phyloP scores from a whole-genome alignment of 2,329 filamentous ascomycete species.

The Fusarium sp. region DNA sequence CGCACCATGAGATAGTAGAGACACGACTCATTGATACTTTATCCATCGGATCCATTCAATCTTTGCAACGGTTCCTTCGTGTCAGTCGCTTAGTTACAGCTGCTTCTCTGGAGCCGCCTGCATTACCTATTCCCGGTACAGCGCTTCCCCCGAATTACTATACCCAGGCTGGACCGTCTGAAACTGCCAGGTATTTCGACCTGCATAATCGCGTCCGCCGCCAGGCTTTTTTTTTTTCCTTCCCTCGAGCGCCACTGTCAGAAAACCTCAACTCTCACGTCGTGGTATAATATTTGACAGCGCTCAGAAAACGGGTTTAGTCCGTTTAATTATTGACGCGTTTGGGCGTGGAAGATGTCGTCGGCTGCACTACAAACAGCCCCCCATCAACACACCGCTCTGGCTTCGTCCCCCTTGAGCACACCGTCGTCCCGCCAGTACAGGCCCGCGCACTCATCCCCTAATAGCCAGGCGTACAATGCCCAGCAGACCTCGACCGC shows the following conservation, averaged over 20 bases:
- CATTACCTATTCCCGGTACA: constrained; percentile 39
- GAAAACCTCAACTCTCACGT: constrained; percentile 31
- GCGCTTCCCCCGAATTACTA: constrained; percentile 40
- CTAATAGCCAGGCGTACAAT: constrained; percentile 71
- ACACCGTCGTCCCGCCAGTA: constrained; percentile 67
- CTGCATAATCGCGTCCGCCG: constrained; percentile 49
- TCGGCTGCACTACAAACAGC: constrained; percentile 75
- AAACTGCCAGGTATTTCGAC: constrained; percentile 52
- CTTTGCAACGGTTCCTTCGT: constrained; percentile 42
- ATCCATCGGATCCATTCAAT: constrained; percentile 6
- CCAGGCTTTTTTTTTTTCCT: constrained; percentile 38
- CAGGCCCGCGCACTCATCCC: constrained; percentile 66
- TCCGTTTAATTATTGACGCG: constrained; percentile 43
- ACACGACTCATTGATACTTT: constrained; percentile 55
- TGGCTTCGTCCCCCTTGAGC: constrained; percentile 65
- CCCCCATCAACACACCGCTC: constrained; percentile 68
- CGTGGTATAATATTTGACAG: constrained; percentile 24
- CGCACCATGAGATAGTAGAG: constrained; percentile 63
- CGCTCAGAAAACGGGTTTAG: constrained; percentile 19
- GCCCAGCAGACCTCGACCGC: constrained; percentile 63
- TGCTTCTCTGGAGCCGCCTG: constrained; percentile 41
- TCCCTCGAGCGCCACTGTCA: constrained; percentile 28
- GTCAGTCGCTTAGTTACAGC: constrained; percentile 28
- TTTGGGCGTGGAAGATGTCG: constrained; percentile 56
- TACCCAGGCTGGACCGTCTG: constrained; percentile 33